Evolutionary conservation across 2,329 filamentous ascomycete species (phyloP).

Genomic region (Aspergillus ibericus): DNA sequence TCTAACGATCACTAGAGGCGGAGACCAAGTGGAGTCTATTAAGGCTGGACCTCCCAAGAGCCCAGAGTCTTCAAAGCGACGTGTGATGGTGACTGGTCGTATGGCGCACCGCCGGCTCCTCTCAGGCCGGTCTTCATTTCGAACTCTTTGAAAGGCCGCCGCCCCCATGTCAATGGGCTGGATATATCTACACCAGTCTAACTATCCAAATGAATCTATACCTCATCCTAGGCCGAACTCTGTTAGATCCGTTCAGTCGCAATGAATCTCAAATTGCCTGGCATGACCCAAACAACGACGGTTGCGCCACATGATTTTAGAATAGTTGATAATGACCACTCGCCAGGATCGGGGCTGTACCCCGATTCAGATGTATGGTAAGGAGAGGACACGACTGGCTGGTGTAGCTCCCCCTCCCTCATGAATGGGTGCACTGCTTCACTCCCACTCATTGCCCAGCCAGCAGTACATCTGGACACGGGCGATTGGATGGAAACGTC

Average conservation of each 20-base stretch:
- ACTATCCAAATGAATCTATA: background rate
- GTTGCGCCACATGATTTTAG: conserved; percentile 3
- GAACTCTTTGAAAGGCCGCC: conserved; percentile 9
- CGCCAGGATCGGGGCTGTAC: background rate
- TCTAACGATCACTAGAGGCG: conserved; percentile 26
- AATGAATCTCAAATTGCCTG: background rate
- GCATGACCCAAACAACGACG: background rate
- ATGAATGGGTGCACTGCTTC: background rate
- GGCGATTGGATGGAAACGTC: background rate
- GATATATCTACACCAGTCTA: background rate
- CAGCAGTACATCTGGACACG: background rate
- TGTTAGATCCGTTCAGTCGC: conserved; percentile 3
- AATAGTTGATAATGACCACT: background rate
- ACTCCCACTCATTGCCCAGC: background rate
- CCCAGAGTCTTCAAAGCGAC: conserved; percentile 8
- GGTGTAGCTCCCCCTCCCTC: background rate
- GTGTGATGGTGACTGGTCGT: conserved; percentile 11
- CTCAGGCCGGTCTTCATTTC: conserved; percentile 3
- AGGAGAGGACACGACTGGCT: background rate
- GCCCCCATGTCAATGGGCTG: conserved; percentile 4
- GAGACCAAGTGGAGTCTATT: conserved; percentile 23
- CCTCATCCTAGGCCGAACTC: conserved; percentile 7
- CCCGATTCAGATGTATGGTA: background rate
- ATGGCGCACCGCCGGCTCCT: background rate
- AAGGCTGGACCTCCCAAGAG: conserved; percentile 20